Conservation (phyloP, 23 red algal genomes). For the Gracilaria gracilis region DNA sequence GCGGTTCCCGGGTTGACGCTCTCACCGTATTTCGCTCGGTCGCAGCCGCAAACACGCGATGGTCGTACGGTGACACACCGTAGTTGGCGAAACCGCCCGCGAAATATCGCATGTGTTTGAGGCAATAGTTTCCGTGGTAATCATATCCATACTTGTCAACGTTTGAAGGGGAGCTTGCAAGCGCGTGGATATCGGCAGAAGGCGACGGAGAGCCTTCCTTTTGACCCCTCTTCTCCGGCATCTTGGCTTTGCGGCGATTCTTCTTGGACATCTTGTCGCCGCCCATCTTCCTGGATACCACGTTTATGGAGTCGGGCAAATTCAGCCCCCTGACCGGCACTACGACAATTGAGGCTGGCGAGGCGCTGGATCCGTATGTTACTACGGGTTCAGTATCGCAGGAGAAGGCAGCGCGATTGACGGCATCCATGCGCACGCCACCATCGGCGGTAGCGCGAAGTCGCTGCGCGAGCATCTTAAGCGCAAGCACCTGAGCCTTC, state of each 20-base stretch:
- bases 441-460: slow-evolving; percentile 22
- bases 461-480: slow-evolving; percentile 54
- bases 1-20: slow-evolving; percentile 34
- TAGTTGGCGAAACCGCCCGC: slow-evolving; percentile 82
- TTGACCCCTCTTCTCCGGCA: background rate
- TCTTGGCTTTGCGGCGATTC: slow-evolving; percentile 22
- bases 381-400: slow-evolving; percentile 61
- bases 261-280: slow-evolving; percentile 62
- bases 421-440: slow-evolving; percentile 28
- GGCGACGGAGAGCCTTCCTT: slow-evolving; percentile 50
- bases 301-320: slow-evolving; percentile 42
- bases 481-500: slow-evolving; percentile 62
- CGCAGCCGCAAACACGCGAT: slow-evolving; percentile 87
- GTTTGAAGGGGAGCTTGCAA: background rate
- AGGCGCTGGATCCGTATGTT: background rate
- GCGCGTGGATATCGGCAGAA: background rate
- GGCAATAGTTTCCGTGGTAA: slow-evolving; percentile 69
- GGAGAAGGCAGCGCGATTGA: slow-evolving; percentile 49
- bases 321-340: slow-evolving; percentile 45
- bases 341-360: background rate
- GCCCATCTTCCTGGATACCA: slow-evolving; percentile 29
- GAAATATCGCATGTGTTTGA: slow-evolving; percentile 91
- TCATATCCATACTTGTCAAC: slow-evolving; percentile 89
- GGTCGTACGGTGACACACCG: slow-evolving; percentile 93
- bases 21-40: slow-evolving; percentile 64